These are phyloP conservation scores for Fusarium floridanum DNA, from an alignment of 2,329 filamentous ascomycete species.

Conservation along the genomic window DNA sequence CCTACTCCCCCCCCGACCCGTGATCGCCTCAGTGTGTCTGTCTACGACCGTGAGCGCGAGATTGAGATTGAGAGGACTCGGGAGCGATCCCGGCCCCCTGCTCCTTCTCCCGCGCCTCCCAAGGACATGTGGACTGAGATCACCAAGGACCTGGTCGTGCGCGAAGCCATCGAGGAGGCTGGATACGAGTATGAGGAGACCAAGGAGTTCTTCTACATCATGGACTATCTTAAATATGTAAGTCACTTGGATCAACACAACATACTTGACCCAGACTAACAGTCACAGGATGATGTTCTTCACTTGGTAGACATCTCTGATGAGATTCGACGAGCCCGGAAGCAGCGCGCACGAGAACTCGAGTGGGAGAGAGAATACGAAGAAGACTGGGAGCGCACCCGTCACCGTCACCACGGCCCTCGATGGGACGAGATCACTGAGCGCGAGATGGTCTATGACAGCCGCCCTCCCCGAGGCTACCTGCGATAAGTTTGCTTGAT, in stretches of 20 bases:
- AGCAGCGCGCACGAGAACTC: constrained; percentile 65
- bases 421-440: constrained; percentile 74
- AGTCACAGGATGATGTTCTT: constrained; percentile 82
- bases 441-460: constrained; percentile 76
- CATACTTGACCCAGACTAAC: not conserved
- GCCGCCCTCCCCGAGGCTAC: constrained; percentile 49
- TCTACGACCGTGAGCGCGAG: constrained; percentile 61
- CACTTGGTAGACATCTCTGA: constrained; percentile 86
- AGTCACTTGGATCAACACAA: constrained; percentile 55
- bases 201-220: constrained; percentile 89
- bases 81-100: constrained; percentile 60
- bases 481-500: constrained; percentile 41
- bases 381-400: constrained; percentile 62
- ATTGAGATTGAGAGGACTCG: constrained; percentile 68
- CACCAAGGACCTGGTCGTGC: constrained; percentile 89
- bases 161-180: constrained; percentile 86
- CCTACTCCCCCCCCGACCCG: constrained; percentile 48
- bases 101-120: constrained; percentile 58
- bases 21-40: constrained; percentile 60
- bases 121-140: constrained; percentile 95
- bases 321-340: constrained; percentile 77
- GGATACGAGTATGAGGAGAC: constrained; percentile 95
- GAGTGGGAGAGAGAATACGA: constrained; percentile 71
- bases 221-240: constrained; percentile 89
- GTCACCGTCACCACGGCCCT: constrained; percentile 53